These are phyloP conservation scores for Clavariopsis aquatica DNA, from an alignment of 495 filamentous ascomycete genomes.

Conservation along the genomic window DNA sequence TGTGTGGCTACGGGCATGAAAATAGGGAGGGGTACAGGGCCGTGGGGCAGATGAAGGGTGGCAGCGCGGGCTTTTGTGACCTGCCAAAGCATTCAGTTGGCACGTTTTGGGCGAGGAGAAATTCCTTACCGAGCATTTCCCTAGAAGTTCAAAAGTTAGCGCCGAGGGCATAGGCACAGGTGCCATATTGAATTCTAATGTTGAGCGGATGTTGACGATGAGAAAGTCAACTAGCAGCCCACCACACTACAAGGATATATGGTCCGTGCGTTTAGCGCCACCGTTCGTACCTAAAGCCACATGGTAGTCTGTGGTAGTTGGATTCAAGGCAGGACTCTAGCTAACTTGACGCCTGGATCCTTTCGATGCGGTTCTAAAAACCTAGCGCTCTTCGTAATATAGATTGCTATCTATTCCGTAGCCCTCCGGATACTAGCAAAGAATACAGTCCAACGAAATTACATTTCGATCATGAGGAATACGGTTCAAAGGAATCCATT, in stretches of 20 bases:
- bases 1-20: constrained; percentile 99
- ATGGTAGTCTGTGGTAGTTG: no score
- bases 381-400: no score
- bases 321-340: no score
- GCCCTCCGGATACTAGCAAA: no score
- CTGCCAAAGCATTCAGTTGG: constrained; percentile 51
- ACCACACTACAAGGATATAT: neutral
- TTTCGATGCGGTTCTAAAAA: no score
- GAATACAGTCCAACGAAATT: no score
- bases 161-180: constrained; percentile 64
- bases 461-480: no score
- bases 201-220: neutral
- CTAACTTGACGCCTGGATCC: no score
- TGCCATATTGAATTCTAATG: constrained; percentile 30
- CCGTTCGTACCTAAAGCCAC: no score
- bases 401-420: no score
- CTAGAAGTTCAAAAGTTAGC: constrained; percentile 77
- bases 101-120: neutral
- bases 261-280: neutral
- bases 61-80: constrained; percentile 95
- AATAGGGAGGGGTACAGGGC: constrained; percentile 81
- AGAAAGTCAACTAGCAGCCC: neutral
- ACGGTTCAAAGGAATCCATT: no score
- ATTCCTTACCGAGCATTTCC: constrained; percentile 76
- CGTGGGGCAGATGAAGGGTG: constrained; percentile 85